Percentiles rank a stretch among this genome's conserved stretches.
Conservation (phyloP, 2,329 filamentous ascomycete species). For the Sporothrix brasiliensis region DNA sequence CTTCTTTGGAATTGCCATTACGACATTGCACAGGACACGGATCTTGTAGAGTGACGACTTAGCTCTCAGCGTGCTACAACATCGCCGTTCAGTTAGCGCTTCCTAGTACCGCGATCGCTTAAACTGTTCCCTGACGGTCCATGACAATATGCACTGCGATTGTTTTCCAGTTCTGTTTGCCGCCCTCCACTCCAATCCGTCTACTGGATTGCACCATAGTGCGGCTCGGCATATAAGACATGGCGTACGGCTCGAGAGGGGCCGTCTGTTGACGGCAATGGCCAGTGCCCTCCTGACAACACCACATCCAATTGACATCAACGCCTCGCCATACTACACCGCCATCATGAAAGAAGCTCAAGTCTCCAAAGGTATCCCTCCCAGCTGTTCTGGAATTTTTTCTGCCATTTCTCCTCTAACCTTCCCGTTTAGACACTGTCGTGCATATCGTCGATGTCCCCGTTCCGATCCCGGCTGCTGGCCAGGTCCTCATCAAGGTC, state of each 20-base stretch:
- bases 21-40: too few species aligned
- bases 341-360: conserved; percentile 27
- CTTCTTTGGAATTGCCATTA: neutral
- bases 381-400: neutral
- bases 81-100: neutral
- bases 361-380: conserved; percentile 19
- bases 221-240: conserved; percentile 2
- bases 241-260: conserved; percentile 3
- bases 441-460: conserved; percentile 48
- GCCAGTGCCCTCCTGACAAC: neutral
- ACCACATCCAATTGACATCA: neutral
- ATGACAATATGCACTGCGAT: too few species aligned
- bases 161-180: neutral
- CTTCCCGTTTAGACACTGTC: conserved; percentile 37
- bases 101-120: neutral
- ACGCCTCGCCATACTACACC: too few species aligned
- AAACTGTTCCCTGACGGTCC: neutral
- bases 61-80: too few species aligned
- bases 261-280: neutral
- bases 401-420: neutral
- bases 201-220: neutral
- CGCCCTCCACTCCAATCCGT: neutral
- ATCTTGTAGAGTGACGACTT: too few species aligned
- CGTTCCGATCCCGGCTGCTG: conserved; percentile 45
- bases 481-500: conserved; percentile 34